Conservation (phyloP, 306 rosid species). For the Sindora glabra region DNA sequence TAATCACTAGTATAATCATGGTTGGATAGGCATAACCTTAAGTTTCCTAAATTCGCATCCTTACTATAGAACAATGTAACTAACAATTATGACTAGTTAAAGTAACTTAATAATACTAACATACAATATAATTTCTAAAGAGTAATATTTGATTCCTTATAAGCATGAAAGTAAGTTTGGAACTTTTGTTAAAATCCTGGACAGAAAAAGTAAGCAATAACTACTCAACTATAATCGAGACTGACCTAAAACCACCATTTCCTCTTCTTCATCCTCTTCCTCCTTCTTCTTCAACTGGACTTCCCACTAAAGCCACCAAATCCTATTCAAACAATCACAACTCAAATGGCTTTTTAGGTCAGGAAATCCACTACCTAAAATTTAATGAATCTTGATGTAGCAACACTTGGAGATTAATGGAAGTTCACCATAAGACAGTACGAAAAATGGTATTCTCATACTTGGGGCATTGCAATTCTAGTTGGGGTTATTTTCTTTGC, state of each 20-base stretch:
- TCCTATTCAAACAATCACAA: not conserved
- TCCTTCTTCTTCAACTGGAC: slow-evolving; percentile 1
- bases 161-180: too few species aligned
- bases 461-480: slow-evolving; percentile 94
- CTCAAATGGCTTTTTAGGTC: slow-evolving; percentile 15
- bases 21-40: too few species aligned
- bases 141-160: too few species aligned
- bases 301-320: not conserved
- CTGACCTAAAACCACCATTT: slow-evolving; percentile 18
- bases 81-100: too few species aligned
- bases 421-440: slow-evolving; percentile 62
- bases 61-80: too few species aligned
- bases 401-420: slow-evolving; percentile 90
- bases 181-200: not conserved
- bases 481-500: slow-evolving; percentile 88
- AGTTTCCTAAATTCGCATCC: too few species aligned
- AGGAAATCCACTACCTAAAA: slow-evolving; percentile 36
- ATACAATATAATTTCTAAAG: too few species aligned
- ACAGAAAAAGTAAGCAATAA: not conserved
- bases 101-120: too few species aligned
- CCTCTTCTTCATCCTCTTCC: slow-evolving; percentile 17
- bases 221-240: slow-evolving; percentile 16
- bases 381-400: slow-evolving; percentile 49
- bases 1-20: too few species aligned
- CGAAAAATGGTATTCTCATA: slow-evolving; percentile 77